phyloP scores from a whole-genome alignment of 148 eudicot genomes.

The Rhododendron molle region DNA sequence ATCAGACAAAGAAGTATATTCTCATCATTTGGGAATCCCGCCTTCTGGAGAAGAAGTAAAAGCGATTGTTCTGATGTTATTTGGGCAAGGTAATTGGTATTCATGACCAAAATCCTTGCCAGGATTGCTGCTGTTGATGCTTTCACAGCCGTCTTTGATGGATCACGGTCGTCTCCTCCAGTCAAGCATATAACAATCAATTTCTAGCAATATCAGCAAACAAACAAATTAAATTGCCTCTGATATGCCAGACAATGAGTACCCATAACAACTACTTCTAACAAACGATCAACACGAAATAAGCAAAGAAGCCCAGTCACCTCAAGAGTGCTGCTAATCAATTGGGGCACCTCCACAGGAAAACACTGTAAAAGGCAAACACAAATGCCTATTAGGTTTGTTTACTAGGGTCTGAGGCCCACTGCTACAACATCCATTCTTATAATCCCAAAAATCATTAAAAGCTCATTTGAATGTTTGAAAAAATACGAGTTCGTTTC shows the following conservation, averaged over 20 bases:
- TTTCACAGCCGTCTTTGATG: conserved; percentile 81
- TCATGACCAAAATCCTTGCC: conserved; percentile 85
- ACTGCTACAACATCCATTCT: neutral
- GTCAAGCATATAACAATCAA: conserved; percentile 71
- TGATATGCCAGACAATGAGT: conserved; percentile 1
- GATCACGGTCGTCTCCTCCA: conserved; percentile 84
- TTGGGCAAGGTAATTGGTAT: conserved; percentile 86
- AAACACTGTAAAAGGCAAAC: conserved; percentile 59
- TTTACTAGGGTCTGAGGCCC: neutral
- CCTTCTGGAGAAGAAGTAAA: conserved; percentile 57
- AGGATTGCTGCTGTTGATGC: conserved; percentile 83
- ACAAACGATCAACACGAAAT: neutral
- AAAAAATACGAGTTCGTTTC: neutral
- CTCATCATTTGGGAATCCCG: conserved; percentile 74
- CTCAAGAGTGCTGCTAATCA: conserved; percentile 86
- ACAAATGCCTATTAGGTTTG: neutral
- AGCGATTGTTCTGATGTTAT: conserved; percentile 78
- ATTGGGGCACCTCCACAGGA: conserved; percentile 82
- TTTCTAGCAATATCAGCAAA: conserved; percentile 51
- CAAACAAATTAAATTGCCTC: conserved; percentile 6
- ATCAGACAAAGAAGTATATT: conserved; percentile 87
- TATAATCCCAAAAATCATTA: neutral
- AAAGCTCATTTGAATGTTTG: neutral
- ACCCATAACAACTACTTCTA: neutral
- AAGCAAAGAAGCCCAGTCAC: conserved; percentile 29